phyloP scores from a whole-genome alignment of 1,284 basidiomycete genomes.

The Paramarasmius palmivorus region DNA sequence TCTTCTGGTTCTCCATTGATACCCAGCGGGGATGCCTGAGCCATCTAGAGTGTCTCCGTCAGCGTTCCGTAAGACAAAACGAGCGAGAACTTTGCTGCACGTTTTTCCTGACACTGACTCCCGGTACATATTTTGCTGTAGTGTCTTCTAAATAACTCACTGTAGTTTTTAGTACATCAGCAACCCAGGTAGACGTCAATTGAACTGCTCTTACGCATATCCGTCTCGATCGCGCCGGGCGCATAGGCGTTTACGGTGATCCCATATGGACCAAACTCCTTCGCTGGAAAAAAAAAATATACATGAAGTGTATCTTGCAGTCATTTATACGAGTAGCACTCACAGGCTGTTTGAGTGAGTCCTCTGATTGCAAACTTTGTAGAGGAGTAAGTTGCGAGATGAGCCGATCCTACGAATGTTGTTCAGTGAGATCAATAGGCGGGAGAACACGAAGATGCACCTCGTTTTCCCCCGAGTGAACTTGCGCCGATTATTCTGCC shows the following conservation, averaged over 20 bases:
- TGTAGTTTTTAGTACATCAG: no score
- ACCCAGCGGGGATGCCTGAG: no score
- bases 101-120: no score
- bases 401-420: background rate
- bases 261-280: slow-evolving; percentile 8
- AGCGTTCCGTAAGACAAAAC: no score
- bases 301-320: background rate
- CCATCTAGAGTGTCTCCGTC: no score
- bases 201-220: background rate
- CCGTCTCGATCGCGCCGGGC: slow-evolving; percentile 1
- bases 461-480: slow-evolving; percentile 32
- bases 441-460: slow-evolving; percentile 11
- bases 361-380: slow-evolving; percentile 2
- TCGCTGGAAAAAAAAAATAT: slow-evolving; percentile 1
- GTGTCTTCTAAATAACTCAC: no score
- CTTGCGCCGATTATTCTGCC: slow-evolving; percentile 40
- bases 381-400: background rate
- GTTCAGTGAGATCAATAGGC: background rate
- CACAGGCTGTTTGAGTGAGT: slow-evolving; percentile 9
- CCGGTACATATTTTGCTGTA: no score
- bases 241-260: slow-evolving; percentile 15
- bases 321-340: background rate
- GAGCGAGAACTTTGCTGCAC: no score
- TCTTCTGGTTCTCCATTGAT: no score
- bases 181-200: no score